These are phyloP conservation scores for Fusarium sacchari DNA, from an alignment of 2,329 filamentous ascomycete species.

Conservation along the genomic window DNA sequence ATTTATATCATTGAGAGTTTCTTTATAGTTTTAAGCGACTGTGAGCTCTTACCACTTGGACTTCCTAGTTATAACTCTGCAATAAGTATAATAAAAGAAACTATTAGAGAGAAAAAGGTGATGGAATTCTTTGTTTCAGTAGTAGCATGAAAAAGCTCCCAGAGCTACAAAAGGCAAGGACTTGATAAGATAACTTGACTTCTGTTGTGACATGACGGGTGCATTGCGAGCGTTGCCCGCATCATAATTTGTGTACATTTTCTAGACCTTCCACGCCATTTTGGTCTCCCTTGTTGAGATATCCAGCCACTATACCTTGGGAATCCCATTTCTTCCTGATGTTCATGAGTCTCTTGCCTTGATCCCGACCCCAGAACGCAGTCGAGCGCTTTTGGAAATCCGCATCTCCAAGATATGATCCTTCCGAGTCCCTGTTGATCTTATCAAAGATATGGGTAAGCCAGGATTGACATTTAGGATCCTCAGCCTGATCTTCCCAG, in stretches of 20 bases:
- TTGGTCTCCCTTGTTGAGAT: neutral
- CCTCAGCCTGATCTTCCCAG: neutral
- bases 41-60: too few relatives aligned
- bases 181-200: accelerated
- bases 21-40: too few relatives aligned
- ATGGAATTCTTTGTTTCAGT: accelerated
- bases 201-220: accelerated
- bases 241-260: neutral
- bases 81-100: too few relatives aligned
- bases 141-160: neutral
- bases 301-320: neutral
- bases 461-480: neutral
- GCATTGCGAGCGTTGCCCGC: accelerated
- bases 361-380: neutral
- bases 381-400: neutral
- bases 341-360: neutral
- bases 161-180: neutral
- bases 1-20: accelerated
- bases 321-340: neutral
- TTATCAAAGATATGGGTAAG: neutral
- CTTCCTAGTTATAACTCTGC: too few relatives aligned
- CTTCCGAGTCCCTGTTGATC: neutral
- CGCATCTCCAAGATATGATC: neutral
- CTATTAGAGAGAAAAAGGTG: neutral
- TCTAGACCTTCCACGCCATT: neutral